A percentile compares a stretch with the other conserved stretches of the same genome.
Evolutionary conservation across 179 eudicot genomes (phyloP).

Genomic region (Silene coronaria): DNA sequence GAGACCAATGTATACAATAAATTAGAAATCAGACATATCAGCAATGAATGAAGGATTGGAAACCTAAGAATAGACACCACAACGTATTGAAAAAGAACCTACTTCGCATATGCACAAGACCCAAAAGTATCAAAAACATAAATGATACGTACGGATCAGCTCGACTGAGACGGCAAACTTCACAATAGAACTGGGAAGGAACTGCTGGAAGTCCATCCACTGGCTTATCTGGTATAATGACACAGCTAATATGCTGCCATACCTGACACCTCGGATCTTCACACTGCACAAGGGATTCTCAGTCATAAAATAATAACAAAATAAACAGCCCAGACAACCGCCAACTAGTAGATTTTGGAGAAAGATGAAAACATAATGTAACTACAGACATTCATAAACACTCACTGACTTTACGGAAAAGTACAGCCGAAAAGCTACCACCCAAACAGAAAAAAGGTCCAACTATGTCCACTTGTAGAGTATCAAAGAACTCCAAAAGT

Average conservation of each 20-base stretch:
- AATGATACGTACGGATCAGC: slow-evolving; percentile 89
- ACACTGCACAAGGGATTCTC: slow-evolving; percentile 48
- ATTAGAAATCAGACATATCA: neutral
- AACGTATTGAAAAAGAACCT: neutral
- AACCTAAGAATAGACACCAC: neutral
- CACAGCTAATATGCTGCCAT: slow-evolving; percentile 91
- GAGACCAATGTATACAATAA: neutral
- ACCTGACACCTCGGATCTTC: slow-evolving; percentile 75
- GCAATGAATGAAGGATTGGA: neutral
- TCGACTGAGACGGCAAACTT: slow-evolving; percentile 78
- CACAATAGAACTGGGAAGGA: slow-evolving; percentile 76
- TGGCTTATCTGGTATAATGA: slow-evolving; percentile 78
- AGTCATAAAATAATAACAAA: slow-evolving; percentile 12
- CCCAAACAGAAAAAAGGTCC: too few relatives aligned
- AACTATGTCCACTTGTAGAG: too few relatives aligned
- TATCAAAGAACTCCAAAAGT: too few relatives aligned
- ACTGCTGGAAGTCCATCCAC: slow-evolving; percentile 51
- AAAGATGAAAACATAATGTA: neutral
- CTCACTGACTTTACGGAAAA: neutral
- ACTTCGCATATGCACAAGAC: neutral
- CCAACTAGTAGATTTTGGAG: neutral
- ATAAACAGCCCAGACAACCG: neutral
- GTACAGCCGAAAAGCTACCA: neutral
- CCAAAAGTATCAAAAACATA: neutral
- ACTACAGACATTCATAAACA: neutral